Conservation (phyloP, 352 stramenopile species). For the Phytopythium aichiense region DNA sequence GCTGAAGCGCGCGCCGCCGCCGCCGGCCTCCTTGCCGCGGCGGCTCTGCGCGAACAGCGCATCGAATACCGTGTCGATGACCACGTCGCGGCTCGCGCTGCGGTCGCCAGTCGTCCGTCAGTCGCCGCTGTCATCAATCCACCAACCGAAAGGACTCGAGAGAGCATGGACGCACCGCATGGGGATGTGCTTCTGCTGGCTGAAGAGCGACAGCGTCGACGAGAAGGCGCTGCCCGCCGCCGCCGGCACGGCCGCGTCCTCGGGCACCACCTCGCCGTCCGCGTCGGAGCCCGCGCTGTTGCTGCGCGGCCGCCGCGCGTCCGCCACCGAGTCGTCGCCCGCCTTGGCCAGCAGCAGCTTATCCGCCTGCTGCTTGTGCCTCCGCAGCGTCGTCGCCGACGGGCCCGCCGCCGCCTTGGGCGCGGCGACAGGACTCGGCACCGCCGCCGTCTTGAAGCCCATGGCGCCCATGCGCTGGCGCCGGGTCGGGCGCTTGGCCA, state of each 20-base stretch:
- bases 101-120: not conserved
- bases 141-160: not conserved
- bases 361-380: constrained; percentile 16
- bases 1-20: constrained; percentile 32
- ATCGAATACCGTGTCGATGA: constrained; percentile 81
- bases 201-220: constrained; percentile 68
- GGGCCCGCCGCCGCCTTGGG: constrained; percentile 14
- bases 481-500: constrained; percentile 28
- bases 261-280: constrained; percentile 69
- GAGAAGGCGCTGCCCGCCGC: constrained; percentile 54
- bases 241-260: constrained; percentile 20
- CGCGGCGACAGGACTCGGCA: not conserved
- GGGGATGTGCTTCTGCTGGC: constrained; percentile 74
- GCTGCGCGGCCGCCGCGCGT: constrained; percentile 28
- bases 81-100: constrained; percentile 69
- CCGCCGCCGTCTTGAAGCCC: constrained; percentile 24
- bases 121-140: not conserved
- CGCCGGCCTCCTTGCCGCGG: constrained; percentile 9
- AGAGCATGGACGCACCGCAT: constrained; percentile 24
- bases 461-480: constrained; percentile 52
- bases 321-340: constrained; percentile 1
- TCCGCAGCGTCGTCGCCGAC: constrained; percentile 9
- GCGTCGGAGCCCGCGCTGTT: constrained; percentile 37
- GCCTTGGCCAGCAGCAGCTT: constrained; percentile 32
- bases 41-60: constrained; percentile 54